Evolutionary conservation across 2,329 filamentous ascomycete species (phyloP).

Genomic region (Boeremia exigua): DNA sequence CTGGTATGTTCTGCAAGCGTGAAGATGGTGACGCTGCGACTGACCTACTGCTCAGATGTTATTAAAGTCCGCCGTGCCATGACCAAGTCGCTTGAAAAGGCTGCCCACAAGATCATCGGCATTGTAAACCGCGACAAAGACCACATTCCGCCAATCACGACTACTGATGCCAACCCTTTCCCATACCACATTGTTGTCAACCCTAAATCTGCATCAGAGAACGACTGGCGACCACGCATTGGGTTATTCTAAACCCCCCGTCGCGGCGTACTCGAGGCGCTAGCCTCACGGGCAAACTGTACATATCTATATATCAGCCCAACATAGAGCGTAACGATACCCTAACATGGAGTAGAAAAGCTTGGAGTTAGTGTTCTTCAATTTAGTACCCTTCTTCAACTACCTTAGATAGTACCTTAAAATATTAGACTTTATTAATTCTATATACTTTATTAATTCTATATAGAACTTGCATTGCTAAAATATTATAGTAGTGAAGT

Average conservation of each 20-base stretch:
- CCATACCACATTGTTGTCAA: slow-evolving; percentile 93
- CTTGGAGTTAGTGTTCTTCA: too few relatives aligned
- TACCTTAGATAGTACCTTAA: too few relatives aligned
- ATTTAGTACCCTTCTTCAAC: too few relatives aligned
- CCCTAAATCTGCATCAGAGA: slow-evolving; percentile 68
- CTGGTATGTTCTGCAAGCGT: slow-evolving; percentile 62
- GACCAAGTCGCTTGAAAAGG: slow-evolving; percentile 85
- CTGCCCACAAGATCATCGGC: slow-evolving; percentile 86
- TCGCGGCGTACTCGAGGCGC: too few relatives aligned
- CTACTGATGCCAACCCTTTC: slow-evolving; percentile 89
- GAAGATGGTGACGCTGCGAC: background rate
- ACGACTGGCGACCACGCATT: slow-evolving; percentile 77
- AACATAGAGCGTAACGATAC: too few relatives aligned
- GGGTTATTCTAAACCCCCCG: slow-evolving; percentile 52
- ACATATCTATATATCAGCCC: too few relatives aligned
- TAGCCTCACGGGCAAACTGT: too few relatives aligned
- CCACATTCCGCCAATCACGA: slow-evolving; percentile 96
- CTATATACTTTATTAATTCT: too few relatives aligned
- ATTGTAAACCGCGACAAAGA: slow-evolving; percentile 89
- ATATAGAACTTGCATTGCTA: too few relatives aligned
- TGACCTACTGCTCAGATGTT: slow-evolving; percentile 65
- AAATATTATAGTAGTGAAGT: too few relatives aligned
- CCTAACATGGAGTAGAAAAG: too few relatives aligned
- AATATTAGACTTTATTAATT: too few relatives aligned
- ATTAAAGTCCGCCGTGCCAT: slow-evolving; percentile 89